Base-by-base conservation (phyloP, 169 alveolate species). In the Plasmodium blacklocki region DNA sequence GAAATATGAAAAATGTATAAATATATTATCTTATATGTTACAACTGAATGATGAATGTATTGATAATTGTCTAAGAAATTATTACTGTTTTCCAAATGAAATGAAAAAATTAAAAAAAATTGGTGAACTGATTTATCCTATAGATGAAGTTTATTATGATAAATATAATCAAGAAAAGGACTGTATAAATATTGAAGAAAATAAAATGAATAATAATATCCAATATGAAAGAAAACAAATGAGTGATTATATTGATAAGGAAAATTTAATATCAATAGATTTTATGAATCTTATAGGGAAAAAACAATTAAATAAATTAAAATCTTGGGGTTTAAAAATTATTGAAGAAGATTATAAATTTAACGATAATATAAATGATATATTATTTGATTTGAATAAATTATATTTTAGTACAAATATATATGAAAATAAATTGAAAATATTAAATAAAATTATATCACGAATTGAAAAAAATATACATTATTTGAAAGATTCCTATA, bases 11-110 rank as follows among this genome's bases (percentile, higher is more conserved):
- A 71, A 70, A 23, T 71, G 54, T 59, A 2, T 83, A 8, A 64
- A 64, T 62, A 59, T 83, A 39, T 70, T 83, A 45, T 66, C 50
- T 32, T 29, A 70, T 45, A 26, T 83, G n/a, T 2, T 83, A 49
- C 60, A 83, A 23, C 12, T 50, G 23, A 26, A 73, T 18, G 62
- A 68, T 11, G 50, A 45, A 14, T 19, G 63, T 62, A 14, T 83
- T 12, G 49, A 56, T 11, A 59, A 49, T 21, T 43, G 21, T 54
- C 26, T 83, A 19, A 67, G 50, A 47, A 54, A 18, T 12, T 56
- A 9, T 43, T 43, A 73, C 9, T 83, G 91, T 58, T 68, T 83
- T 49, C 91, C 91, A 18, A 83, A 83, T 83, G 74, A 67, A 58
- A 63, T 29, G 29, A 83, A 71, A 58, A 73, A 56, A 32, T 23